Base-by-base conservation (phyloP, 2,329 filamentous ascomycete genomes). In the Cladophialophora psammophila region DNA sequence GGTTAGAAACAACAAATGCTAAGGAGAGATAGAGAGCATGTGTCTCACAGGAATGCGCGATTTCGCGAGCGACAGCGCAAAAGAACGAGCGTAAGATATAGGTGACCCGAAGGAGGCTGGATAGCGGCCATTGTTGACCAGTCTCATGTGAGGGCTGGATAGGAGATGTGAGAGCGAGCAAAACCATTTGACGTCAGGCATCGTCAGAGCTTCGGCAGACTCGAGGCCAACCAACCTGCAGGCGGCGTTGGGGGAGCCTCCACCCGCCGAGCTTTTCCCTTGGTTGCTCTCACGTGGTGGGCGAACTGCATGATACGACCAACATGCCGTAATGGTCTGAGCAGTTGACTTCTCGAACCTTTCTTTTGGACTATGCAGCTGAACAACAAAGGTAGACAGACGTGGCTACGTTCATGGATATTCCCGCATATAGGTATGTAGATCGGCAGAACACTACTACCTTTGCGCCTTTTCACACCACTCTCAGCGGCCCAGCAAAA, bases 121-220 rank as follows among this genome's bases (percentile, higher is more conserved):
- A 34, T 61, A 35, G 32, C 20, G 9, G 56, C 15, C 58, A 52
- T 34, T 61, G 45, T 61, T 61, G 48, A 61, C 59, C 26, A 35
- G n/a, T 54, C 45, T 34, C 42, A 40, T 61, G 59, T 34, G 59
- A 61, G n/a, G 13, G 38, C 32, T 36, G 52, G 60, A 63, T 35
- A 26, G 26, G 18, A 63, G 52, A 55, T 31, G 50, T 38, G 26
- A 36, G 26, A 40, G 36, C 31, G 60, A 48, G 52, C 13, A 45
- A 34, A 55, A 7, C 10, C 35, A 45, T 55, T 55, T 63, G 60
- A 63, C 60, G 60, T 63, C 60, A 63, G 60, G 60, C 60, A 56
- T 10, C 36, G 26, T 35, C 50, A 48, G 26, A 35, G 31, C 18
- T 9, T 10, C 10, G 31, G 15, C 8, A 34, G 10, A 5, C 55